Percentiles rank a stretch among this genome's conserved stretches.
phyloP scores from a whole-genome alignment of 202 grass and related monocot genomes.

The Brachypodium distachyon region DNA sequence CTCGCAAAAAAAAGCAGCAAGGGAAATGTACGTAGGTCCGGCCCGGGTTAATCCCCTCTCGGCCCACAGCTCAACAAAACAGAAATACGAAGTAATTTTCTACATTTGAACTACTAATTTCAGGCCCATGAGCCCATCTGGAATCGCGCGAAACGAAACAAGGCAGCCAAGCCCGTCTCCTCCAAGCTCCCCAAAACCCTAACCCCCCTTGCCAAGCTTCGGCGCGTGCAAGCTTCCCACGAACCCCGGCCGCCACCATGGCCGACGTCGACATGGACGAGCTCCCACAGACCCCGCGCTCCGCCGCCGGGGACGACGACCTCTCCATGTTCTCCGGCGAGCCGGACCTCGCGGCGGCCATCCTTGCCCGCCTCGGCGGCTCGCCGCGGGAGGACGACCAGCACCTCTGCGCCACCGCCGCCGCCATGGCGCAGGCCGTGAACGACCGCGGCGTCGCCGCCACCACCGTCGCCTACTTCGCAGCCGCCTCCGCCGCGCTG shows the following conservation, averaged over 20 bases:
- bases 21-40: neutral
- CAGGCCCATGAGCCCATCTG: neutral
- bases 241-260: constrained; percentile 10
- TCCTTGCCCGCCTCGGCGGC: constrained; percentile 41
- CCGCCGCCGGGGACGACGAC: constrained; percentile 7
- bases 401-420: constrained; percentile 76
- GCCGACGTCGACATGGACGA: constrained; percentile 44
- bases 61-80: neutral
- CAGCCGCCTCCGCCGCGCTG: constrained; percentile 42
- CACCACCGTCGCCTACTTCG: constrained; percentile 69
- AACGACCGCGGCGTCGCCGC: constrained; percentile 39
- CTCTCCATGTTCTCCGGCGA: constrained; percentile 4
- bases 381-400: constrained; percentile 59
- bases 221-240: constrained; percentile 6
- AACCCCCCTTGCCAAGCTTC: neutral
- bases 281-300: constrained; percentile 34
- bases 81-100: neutral
- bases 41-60: neutral
- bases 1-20: too few relatives aligned
- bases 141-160: neutral
- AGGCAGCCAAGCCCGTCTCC: neutral
- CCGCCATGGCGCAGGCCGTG: constrained; percentile 67
- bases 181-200: constrained; percentile 29
- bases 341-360: constrained; percentile 43
- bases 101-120: too few relatives aligned